Conservation (phyloP, 1,284 basidiomycete species). For the Leccinum proliferum region DNA sequence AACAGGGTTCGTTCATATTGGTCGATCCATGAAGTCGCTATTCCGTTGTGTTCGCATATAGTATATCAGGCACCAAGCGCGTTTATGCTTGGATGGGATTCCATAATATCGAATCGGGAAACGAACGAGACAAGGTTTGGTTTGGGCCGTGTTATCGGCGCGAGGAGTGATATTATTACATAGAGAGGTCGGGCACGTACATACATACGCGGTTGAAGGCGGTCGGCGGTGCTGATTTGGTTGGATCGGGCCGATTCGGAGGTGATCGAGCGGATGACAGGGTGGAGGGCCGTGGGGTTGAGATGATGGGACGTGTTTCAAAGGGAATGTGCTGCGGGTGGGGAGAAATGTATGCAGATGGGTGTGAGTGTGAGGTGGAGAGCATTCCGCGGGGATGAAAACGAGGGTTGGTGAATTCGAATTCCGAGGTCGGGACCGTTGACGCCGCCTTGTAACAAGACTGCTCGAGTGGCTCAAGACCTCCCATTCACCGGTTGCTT, state of each 20-base stretch:
- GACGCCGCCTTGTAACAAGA: background rate
- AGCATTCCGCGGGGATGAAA: background rate
- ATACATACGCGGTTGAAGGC: background rate
- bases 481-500: too few species aligned
- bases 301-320: background rate
- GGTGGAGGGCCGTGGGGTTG: background rate
- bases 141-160: background rate
- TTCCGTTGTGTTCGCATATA: background rate
- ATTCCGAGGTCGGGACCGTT: slow-evolving; percentile 17
- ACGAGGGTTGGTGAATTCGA: slow-evolving; percentile 14
- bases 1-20: background rate
- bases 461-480: too few species aligned
- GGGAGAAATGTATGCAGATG: background rate
- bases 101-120: background rate
- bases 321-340: background rate
- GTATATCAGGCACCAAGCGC: background rate
- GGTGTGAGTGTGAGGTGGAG: background rate
- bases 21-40: background rate
- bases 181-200: background rate
- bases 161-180: background rate
- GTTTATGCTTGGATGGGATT: background rate
- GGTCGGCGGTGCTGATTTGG: background rate
- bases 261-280: background rate
- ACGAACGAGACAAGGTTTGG: background rate
- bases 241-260: background rate